phyloP scores from a whole-genome alignment of 306 rosid genomes.

The Fragaria nilgerrensis region DNA sequence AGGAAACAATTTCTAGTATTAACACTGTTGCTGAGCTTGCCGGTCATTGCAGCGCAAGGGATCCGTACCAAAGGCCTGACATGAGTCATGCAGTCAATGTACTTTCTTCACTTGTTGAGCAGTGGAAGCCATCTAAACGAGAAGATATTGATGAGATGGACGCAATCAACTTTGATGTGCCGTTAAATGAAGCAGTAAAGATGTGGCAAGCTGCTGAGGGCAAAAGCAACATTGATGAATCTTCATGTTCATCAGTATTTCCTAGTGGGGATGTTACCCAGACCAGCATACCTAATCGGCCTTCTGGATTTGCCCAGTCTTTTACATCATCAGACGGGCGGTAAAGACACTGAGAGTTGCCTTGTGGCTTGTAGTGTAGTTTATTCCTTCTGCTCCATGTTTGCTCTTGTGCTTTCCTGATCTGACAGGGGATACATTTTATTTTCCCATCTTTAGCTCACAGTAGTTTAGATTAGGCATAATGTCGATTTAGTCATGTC shows the following conservation, averaged over 20 bases:
- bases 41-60: slow-evolving; percentile 73
- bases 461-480: slow-evolving; percentile 9
- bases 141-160: slow-evolving; percentile 36
- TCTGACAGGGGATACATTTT: slow-evolving; percentile 13
- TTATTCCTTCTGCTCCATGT: neutral
- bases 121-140: slow-evolving; percentile 66
- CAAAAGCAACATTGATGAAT: slow-evolving; percentile 17
- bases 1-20: slow-evolving; percentile 52
- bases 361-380: neutral
- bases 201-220: slow-evolving; percentile 73
- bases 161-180: slow-evolving; percentile 61
- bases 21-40: slow-evolving; percentile 67
- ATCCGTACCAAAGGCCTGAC: slow-evolving; percentile 82
- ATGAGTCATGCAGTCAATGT: slow-evolving; percentile 79
- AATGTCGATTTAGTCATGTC: neutral
- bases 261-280: slow-evolving; percentile 43
- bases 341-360: slow-evolving; percentile 32
- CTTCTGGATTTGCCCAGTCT: slow-evolving; percentile 56
- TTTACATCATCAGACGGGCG: slow-evolving; percentile 44
- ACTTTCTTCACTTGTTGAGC: slow-evolving; percentile 69
- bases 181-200: slow-evolving; percentile 57
- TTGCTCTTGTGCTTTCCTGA: slow-evolving; percentile 1
- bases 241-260: slow-evolving; percentile 28
- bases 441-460: neutral
- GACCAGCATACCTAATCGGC: slow-evolving; percentile 50